phyloP scores from a whole-genome alignment of 2,329 filamentous ascomycete species.

The Diaporthe australafricana region DNA sequence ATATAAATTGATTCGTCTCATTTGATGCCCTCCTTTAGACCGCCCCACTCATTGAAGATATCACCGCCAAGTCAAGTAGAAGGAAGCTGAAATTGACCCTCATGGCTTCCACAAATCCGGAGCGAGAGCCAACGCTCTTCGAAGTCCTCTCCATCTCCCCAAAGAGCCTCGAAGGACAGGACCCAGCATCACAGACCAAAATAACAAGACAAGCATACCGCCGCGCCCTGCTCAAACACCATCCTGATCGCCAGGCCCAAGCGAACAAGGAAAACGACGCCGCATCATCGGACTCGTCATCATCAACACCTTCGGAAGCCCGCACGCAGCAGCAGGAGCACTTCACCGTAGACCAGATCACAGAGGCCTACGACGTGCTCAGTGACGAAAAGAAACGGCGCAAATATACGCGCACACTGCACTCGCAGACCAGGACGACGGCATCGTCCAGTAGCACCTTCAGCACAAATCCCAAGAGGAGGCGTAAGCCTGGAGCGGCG shows the following conservation, averaged over 20 bases:
- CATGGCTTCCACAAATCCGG: conserved; percentile 6
- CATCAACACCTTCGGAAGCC: neutral
- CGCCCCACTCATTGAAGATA: neutral
- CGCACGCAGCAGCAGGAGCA: conserved; percentile 13
- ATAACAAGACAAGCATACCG: conserved; percentile 58
- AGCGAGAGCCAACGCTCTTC: conserved; percentile 53
- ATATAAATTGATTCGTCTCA: too few species aligned
- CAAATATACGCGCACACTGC: conserved; percentile 19
- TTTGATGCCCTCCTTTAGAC: too few species aligned
- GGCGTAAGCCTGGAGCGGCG: neutral
- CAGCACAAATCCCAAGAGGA: neutral
- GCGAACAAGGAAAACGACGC: conserved; percentile 27
- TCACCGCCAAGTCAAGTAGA: neutral
- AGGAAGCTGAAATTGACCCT: neutral
- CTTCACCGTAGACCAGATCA: conserved; percentile 34
- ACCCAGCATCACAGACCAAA: conserved; percentile 48
- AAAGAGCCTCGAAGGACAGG: conserved; percentile 48
- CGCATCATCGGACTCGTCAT: conserved; percentile 2
- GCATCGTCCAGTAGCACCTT: conserved; percentile 17
- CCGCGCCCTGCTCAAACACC: conserved; percentile 58
- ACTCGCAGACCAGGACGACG: conserved; percentile 36
- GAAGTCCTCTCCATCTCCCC: conserved; percentile 57
- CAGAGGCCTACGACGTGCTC: conserved; percentile 26
- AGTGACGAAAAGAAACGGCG: conserved; percentile 17
- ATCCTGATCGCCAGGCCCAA: conserved; percentile 54